These are phyloP conservation scores for Bipolaris victoriae DNA, from an alignment of 2,329 filamentous ascomycete genomes.

Conservation along the genomic window DNA sequence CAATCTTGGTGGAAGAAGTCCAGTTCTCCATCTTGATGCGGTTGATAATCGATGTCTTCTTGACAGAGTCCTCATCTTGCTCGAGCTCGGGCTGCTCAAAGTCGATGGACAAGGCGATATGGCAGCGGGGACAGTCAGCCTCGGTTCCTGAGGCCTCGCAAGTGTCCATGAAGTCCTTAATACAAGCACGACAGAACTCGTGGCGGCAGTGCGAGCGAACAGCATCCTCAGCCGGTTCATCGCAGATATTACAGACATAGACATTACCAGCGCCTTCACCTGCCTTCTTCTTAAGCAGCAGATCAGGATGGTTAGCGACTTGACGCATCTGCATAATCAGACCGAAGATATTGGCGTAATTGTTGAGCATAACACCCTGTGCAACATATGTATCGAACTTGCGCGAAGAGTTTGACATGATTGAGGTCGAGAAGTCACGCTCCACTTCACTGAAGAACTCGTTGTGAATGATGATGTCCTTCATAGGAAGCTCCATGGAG, in stretches of 20 bases:
- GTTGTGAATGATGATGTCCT: slow-evolving; percentile 88
- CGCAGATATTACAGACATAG: slow-evolving; percentile 91
- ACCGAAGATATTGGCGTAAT: slow-evolving; percentile 96
- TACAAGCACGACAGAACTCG: slow-evolving; percentile 85
- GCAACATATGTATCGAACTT: slow-evolving; percentile 96
- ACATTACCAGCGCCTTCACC: slow-evolving; percentile 86
- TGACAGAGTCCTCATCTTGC: slow-evolving; percentile 83
- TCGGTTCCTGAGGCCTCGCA: slow-evolving; percentile 67
- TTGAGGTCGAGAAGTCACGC: slow-evolving; percentile 91
- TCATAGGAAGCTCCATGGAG: slow-evolving; percentile 94
- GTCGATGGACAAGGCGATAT: slow-evolving; percentile 88
- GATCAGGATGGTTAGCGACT: slow-evolving; percentile 92
- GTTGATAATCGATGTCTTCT: slow-evolving; percentile 98
- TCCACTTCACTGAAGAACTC: slow-evolving; percentile 98
- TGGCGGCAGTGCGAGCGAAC: slow-evolving; percentile 92
- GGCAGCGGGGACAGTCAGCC: slow-evolving; percentile 84
- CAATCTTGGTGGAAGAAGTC: slow-evolving; percentile 98
- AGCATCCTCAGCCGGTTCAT: slow-evolving; percentile 93
- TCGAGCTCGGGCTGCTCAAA: slow-evolving; percentile 95
- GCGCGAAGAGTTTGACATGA: slow-evolving; percentile 89
- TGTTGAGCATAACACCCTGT: slow-evolving; percentile 85
- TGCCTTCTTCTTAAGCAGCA: slow-evolving; percentile 84
- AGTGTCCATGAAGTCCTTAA: slow-evolving; percentile 78
- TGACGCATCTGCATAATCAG: slow-evolving; percentile 99
- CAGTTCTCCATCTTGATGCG: slow-evolving; percentile 99